phyloP scores from a whole-genome alignment of 2,329 filamentous ascomycete species.

The Ceratocystis eucalypticola region DNA sequence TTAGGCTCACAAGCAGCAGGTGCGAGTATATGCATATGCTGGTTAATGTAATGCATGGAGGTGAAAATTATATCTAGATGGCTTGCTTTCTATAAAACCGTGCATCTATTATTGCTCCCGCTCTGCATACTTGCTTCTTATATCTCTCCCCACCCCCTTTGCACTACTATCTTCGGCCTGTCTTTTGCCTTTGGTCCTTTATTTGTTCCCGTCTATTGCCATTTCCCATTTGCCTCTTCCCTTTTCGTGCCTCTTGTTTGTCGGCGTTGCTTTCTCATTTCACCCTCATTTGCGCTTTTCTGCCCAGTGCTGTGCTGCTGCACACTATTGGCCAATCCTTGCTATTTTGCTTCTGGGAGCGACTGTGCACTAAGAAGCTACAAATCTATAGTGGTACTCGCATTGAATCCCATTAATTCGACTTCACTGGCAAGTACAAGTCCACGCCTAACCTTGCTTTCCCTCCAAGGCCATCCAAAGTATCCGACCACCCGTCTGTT shows the following conservation, averaged over 20 bases:
- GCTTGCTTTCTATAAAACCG: background rate
- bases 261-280: background rate
- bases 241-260: background rate
- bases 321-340: background rate
- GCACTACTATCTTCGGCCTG: too few species aligned
- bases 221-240: background rate
- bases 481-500: background rate
- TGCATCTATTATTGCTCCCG: background rate
- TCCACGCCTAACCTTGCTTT: background rate
- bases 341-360: background rate
- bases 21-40: background rate
- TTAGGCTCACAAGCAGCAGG: background rate
- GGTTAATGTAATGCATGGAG: background rate
- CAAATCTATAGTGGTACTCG: background rate
- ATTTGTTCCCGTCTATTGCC: background rate
- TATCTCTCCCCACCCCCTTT: too few species aligned
- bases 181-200: too few species aligned
- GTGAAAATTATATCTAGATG: background rate
- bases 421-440: background rate
- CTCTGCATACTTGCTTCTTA: too few species aligned
- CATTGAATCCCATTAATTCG: background rate
- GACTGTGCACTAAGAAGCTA: conserved; percentile 1
- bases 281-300: background rate
- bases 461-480: background rate
- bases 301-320: background rate